These are phyloP conservation scores for Chlorella sp. DNA, from an alignment of 139 green algal species.

Conservation along the genomic window DNA sequence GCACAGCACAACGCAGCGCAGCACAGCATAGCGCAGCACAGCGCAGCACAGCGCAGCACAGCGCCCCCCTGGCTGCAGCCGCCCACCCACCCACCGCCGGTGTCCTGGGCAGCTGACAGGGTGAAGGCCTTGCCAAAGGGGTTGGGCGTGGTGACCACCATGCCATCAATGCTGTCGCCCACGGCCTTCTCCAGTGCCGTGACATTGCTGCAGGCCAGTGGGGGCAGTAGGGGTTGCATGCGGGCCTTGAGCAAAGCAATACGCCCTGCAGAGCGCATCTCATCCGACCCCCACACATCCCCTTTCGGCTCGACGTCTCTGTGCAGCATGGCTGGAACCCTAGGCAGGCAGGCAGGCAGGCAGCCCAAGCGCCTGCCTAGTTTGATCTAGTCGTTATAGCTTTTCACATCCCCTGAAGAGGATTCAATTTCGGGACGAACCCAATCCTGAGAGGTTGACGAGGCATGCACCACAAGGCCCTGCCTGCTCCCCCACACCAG, in stretches of 20 bases:
- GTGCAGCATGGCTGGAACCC: neutral
- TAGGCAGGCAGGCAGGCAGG: too few relatives aligned
- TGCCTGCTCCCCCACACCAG: too few relatives aligned
- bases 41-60: neutral
- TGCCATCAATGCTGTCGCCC: conserved; percentile 42
- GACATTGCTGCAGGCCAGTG: conserved; percentile 10
- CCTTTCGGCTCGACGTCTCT: neutral
- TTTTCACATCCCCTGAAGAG: too few relatives aligned
- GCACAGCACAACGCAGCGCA: neutral
- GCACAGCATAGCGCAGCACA: too few relatives aligned
- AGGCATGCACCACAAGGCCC: too few relatives aligned
- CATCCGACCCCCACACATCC: too few relatives aligned
- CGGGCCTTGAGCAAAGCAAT: neutral
- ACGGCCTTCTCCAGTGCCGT: conserved; percentile 30
- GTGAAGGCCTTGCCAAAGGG: conserved; percentile 51
- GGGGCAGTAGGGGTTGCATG: neutral
- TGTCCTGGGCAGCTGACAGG: conserved; percentile 55
- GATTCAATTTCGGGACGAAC: too few relatives aligned
- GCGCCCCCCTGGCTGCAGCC: neutral
- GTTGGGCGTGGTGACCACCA: conserved; percentile 26
- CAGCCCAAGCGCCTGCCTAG: neutral
- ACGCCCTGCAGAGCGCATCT: neutral
- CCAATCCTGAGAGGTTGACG: too few relatives aligned
- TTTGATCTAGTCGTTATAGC: too few relatives aligned
- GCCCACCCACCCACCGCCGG: neutral